These are phyloP conservation scores for Sporothrix protearum DNA, from an alignment of 2,329 filamentous ascomycete genomes.

Conservation along the genomic window DNA sequence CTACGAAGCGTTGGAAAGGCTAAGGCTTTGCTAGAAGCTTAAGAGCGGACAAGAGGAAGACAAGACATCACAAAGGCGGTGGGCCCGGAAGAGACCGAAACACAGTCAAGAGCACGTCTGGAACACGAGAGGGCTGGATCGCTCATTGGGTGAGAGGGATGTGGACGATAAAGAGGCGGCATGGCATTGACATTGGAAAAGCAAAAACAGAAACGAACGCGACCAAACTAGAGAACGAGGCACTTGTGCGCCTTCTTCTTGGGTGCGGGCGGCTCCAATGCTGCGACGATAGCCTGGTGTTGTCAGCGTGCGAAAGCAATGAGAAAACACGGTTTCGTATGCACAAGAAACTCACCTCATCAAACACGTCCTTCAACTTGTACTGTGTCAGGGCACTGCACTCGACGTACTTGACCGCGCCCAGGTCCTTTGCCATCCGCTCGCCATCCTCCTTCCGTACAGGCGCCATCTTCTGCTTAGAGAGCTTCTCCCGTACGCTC, in stretches of 20 bases:
- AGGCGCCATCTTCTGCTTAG: conserved; percentile 93
- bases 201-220: not conserved
- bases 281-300: conserved; percentile 83
- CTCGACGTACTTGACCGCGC: conserved; percentile 97
- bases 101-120: not conserved
- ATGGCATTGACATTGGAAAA: not conserved
- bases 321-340: not conserved
- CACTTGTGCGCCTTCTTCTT: conserved; percentile 75
- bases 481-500: conserved; percentile 82
- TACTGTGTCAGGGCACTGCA: conserved; percentile 97
- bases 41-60: conserved; percentile 15
- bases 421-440: conserved; percentile 94
- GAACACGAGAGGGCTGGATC: not conserved
- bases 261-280: conserved; percentile 78
- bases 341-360: conserved; percentile 66
- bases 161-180: not conserved
- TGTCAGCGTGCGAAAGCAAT: not conserved
- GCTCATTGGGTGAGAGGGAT: not conserved
- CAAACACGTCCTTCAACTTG: conserved; percentile 98
- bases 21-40: conserved; percentile 25
- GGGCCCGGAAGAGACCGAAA: not conserved
- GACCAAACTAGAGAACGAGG: conserved; percentile 55
- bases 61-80: not conserved
- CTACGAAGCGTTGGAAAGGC: not conserved
- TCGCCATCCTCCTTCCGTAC: conserved; percentile 92